Evolutionary conservation across 176 grass and related monocot species (phyloP).

Genomic region (Leersia perrieri): DNA sequence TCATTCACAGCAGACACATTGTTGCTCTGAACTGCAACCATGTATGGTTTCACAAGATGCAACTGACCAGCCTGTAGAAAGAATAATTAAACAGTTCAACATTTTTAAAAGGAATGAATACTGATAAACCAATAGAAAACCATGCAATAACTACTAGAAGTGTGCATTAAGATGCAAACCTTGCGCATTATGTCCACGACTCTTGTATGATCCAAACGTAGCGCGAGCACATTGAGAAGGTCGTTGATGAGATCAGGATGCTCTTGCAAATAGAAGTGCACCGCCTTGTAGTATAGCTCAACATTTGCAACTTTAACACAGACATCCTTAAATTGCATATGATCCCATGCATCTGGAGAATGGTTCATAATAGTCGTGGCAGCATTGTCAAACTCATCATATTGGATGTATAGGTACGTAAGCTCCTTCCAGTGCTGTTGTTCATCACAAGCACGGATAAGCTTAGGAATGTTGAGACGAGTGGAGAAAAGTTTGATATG

Average conservation of each 20-base stretch:
- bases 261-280: slow-evolving; percentile 96
- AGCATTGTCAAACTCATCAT: slow-evolving; percentile 96
- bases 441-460: slow-evolving; percentile 90
- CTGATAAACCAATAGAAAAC: neutral
- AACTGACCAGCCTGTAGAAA: slow-evolving; percentile 76
- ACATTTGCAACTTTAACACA: slow-evolving; percentile 93
- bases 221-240: slow-evolving; percentile 87
- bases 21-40: slow-evolving; percentile 99
- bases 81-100: slow-evolving; percentile 13
- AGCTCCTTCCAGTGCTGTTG: slow-evolving; percentile 99
- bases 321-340: slow-evolving; percentile 99
- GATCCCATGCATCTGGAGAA: slow-evolving; percentile 98
- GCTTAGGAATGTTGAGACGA: slow-evolving; percentile 91
- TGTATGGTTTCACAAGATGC: slow-evolving; percentile 96
- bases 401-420: slow-evolving; percentile 91
- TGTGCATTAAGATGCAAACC: slow-evolving; percentile 43
- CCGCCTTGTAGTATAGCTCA: slow-evolving; percentile 94
- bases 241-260: slow-evolving; percentile 98
- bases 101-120: neutral
- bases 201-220: slow-evolving; percentile 88
- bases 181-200: slow-evolving; percentile 98
- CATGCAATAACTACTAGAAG: neutral
- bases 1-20: slow-evolving; percentile 96
- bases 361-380: slow-evolving; percentile 99
- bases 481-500: slow-evolving; percentile 97